These are phyloP conservation scores for Senecio squalidus DNA, from an alignment of 140 eudicot species.

Conservation along the genomic window DNA sequence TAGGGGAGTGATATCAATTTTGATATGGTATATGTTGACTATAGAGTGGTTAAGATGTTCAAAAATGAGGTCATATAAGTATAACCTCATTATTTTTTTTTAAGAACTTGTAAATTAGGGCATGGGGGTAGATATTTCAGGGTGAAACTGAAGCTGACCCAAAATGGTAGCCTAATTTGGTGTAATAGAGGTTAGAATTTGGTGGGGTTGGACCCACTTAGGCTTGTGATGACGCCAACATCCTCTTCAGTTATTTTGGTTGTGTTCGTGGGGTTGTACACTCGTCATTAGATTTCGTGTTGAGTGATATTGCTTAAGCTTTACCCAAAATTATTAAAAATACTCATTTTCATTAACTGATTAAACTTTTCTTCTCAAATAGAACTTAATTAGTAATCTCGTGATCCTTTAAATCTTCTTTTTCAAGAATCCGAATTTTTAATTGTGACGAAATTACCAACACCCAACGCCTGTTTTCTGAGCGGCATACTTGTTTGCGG, in stretches of 20 bases:
- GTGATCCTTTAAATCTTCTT: too few relatives aligned
- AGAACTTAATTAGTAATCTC: too few relatives aligned
- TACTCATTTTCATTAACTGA: too few relatives aligned
- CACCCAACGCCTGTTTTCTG: too few relatives aligned
- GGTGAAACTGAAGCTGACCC: conserved; percentile 16
- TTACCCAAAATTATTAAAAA: too few relatives aligned
- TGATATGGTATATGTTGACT: conserved; percentile 38
- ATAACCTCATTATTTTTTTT: conserved; percentile 12
- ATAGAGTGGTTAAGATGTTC: conserved; percentile 63
- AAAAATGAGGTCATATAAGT: conserved; percentile 26
- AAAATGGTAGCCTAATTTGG: conserved; percentile 13
- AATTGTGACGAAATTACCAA: too few relatives aligned
- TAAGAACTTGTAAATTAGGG: background rate
- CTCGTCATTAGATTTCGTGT: too few relatives aligned
- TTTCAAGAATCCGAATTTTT: too few relatives aligned
- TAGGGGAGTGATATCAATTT: background rate
- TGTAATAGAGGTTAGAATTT: conserved; percentile 21
- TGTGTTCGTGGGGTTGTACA: conserved; percentile 19
- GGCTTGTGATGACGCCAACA: conserved; percentile 11
- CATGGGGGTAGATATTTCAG: conserved; percentile 1
- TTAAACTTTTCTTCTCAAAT: too few relatives aligned
- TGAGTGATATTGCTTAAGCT: too few relatives aligned
- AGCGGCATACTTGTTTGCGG: too few relatives aligned
- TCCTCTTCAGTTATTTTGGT: conserved; percentile 27
- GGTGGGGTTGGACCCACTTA: conserved; percentile 24